These are phyloP conservation scores for Cicer cuneatum DNA, from an alignment of 306 rosid genomes.

Conservation along the genomic window DNA sequence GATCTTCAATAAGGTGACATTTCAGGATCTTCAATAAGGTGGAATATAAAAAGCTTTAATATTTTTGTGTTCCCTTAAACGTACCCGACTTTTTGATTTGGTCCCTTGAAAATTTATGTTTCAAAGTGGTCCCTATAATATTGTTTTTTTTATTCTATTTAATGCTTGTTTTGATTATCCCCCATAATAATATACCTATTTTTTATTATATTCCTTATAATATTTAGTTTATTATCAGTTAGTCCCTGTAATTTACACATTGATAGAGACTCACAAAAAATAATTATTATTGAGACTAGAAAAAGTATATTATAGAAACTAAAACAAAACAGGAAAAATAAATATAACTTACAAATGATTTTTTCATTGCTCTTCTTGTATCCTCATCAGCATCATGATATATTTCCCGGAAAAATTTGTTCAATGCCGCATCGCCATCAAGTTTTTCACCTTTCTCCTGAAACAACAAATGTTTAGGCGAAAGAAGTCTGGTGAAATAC, in stretches of 20 bases:
- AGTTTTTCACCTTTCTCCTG: slow-evolving; percentile 97
- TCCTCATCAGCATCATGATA: slow-evolving; percentile 95
- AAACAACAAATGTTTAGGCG: slow-evolving; percentile 32
- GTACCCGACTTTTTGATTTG: neutral
- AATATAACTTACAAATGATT: slow-evolving; percentile 76
- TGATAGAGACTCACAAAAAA: neutral
- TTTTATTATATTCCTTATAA: too few species aligned
- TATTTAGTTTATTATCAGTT: too few species aligned
- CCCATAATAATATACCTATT: neutral
- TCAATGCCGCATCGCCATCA: slow-evolving; percentile 94
- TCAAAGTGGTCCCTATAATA: neutral
- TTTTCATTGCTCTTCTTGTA: slow-evolving; percentile 88
- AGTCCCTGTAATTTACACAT: neutral
- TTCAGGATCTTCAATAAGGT: too few species aligned
- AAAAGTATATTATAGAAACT: too few species aligned
- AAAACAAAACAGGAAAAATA: neutral
- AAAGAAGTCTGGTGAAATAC: slow-evolving; percentile 5
- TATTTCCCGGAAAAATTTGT: slow-evolving; percentile 89
- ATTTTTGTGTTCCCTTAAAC: too few species aligned
- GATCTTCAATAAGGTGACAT: too few species aligned
- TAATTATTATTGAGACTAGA: too few species aligned
- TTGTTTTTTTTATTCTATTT: neutral
- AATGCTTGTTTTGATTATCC: neutral
- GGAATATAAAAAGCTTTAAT: too few species aligned
- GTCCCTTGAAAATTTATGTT: neutral